These are phyloP conservation scores for Apiospora saccharicola DNA, from an alignment of 2,329 filamentous ascomycete species.

Conservation along the genomic window DNA sequence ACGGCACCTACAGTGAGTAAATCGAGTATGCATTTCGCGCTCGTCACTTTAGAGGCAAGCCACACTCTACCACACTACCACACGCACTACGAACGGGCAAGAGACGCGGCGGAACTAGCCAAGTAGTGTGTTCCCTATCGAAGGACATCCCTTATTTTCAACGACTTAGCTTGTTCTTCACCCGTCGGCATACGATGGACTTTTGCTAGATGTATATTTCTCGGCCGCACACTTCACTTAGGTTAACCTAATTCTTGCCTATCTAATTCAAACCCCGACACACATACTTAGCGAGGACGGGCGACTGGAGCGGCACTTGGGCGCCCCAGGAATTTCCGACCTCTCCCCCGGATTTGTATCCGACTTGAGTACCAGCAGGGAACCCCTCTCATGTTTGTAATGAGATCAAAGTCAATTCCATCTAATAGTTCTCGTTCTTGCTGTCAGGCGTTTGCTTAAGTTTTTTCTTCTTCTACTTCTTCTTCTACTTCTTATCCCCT, in stretches of 20 bases:
- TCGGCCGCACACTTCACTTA: not conserved
- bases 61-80: not conserved
- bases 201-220: not conserved
- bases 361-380: not conserved
- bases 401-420: slow-evolving; percentile 12
- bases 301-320: slow-evolving; percentile 16
- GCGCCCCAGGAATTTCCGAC: not conserved
- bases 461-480: not conserved
- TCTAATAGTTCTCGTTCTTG: not conserved
- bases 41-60: not conserved
- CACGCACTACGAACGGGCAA: not conserved
- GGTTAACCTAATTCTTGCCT: not conserved
- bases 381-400: not conserved
- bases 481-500: not conserved
- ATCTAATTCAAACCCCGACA: slow-evolving; percentile 6
- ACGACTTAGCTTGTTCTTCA: slow-evolving; percentile 5
- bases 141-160: not conserved
- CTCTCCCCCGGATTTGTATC: not conserved
- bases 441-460: not conserved
- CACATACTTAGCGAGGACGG: not conserved
- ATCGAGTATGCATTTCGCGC: slow-evolving; percentile 4
- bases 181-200: slow-evolving; percentile 30
- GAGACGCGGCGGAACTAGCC: slow-evolving; percentile 16
- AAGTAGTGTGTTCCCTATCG: slow-evolving; percentile 9
- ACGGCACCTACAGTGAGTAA: not conserved